Evolutionary conservation across 176 grass and related monocot species (phyloP).

Genomic region (Pontederia crassipes): DNA sequence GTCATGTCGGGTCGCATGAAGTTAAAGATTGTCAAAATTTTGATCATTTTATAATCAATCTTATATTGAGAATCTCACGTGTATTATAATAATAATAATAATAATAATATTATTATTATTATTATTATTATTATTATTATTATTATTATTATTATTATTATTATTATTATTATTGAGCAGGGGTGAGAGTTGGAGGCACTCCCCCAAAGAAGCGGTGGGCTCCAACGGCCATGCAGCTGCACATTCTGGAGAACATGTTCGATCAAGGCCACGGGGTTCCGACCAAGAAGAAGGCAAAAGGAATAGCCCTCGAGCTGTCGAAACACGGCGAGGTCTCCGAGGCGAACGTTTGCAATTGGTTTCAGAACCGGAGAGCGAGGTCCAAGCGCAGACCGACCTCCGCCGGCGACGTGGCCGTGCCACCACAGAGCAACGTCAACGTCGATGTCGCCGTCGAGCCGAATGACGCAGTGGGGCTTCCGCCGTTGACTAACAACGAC

Average conservation of each 20-base stretch:
- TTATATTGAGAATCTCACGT: too few species aligned
- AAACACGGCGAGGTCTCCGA: constrained; percentile 87
- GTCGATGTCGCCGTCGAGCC: constrained; percentile 29
- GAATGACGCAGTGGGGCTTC: background rate
- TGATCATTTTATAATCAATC: too few species aligned
- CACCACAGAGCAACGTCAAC: constrained; percentile 58
- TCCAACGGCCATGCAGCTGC: constrained; percentile 77
- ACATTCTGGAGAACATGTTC: constrained; percentile 82
- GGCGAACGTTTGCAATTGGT: constrained; percentile 94
- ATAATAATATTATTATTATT: background rate
- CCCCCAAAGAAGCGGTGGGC: constrained; percentile 84
- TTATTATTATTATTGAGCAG: too few species aligned
- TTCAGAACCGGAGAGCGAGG: constrained; percentile 74
- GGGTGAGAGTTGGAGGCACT: constrained; percentile 69
- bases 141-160: too few species aligned
- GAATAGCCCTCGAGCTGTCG: constrained; percentile 61
- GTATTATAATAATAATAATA: too few species aligned
- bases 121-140: constrained; percentile 7
- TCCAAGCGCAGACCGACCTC: constrained; percentile 74
- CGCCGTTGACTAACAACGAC: constrained; percentile 25
- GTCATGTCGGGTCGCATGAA: too few species aligned
- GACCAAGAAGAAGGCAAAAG: constrained; percentile 91
- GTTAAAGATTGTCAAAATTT: too few species aligned
- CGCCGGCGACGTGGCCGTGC: constrained; percentile 25
- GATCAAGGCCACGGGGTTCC: constrained; percentile 82